Evolutionary conservation across 2,329 filamentous ascomycete genomes (phyloP), one percentile per base, ranked within the genome.

Genomic region (Cladosporium sp.): DNA sequence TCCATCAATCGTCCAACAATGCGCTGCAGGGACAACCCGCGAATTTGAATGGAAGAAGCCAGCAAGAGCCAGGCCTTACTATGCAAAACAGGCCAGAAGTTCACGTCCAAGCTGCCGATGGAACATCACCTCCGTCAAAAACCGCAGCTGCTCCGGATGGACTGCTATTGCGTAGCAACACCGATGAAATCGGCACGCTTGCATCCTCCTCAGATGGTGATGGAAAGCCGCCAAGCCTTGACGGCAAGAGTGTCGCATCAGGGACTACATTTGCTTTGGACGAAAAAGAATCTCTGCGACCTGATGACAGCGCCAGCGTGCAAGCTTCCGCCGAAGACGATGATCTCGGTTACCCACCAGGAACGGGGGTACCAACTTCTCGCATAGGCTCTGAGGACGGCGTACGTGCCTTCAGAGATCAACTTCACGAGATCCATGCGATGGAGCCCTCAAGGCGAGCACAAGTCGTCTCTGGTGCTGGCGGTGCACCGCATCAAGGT

Each of bases 191-290:
- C 22, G 40, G 47, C 18, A 50, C 48, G 25, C 39, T 38, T 6
- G 27, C 43, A 11, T 50, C 48, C 1, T 50, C 39, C 6, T 50
- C 39, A 30, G 48, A 50, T 32, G 48, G 48, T 6, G 48, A 50
- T 20, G 48, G 42, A 2, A 96, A 96, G 69, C 88, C 88, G 45
- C 86, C 88, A 30, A 96, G 90, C 64, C 77, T 95, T 35, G 92
- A 96, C 66, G 90, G 88, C 42, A 96, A 96, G 72, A 96, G 91
- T 67, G 88, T 94, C 60, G 89, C 89, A 4, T 97, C 92, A 20
- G 89, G 88, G 13, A 95, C 89, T 4, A 96, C 92, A 0, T 96
- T 95, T 70, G 90, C 88, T n/a, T 75, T 96, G 64, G 92, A 97
- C 62, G 92, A 97, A 69, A 96, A 96, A 67, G 92, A 96, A 66